phyloP scores from a whole-genome alignment of 805 yeast species.

The Debaryomyces hansenii region DNA sequence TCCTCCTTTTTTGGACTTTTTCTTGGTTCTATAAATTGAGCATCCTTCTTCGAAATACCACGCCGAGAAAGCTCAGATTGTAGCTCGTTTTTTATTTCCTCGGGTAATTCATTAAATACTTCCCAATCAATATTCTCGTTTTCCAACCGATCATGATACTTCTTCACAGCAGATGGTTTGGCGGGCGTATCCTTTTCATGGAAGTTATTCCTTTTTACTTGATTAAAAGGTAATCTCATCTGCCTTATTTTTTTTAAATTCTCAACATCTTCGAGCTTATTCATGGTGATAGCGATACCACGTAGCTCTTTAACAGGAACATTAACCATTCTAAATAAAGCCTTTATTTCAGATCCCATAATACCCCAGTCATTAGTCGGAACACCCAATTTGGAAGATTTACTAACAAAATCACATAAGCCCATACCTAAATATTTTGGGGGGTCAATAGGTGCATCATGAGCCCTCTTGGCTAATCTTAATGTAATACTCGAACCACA shows the following conservation, averaged over 20 bases:
- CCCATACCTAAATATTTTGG: conserved; percentile 88
- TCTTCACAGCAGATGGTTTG: background rate
- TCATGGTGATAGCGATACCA: conserved; percentile 74
- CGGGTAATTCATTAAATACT: conserved; percentile 65
- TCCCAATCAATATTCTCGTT: conserved; percentile 54
- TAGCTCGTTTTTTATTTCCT: conserved; percentile 63
- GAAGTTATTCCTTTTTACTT: background rate
- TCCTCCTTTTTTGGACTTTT: background rate
- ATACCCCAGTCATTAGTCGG: conserved; percentile 61
- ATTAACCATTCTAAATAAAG: conserved; percentile 53
- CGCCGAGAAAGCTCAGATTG: conserved; percentile 51
- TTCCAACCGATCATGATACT: background rate
- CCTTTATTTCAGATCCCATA: conserved; percentile 59
- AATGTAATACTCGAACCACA: conserved; percentile 61
- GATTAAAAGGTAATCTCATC: conserved; percentile 19
- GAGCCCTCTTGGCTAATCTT: conserved; percentile 63
- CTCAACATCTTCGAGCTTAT: conserved; percentile 49
- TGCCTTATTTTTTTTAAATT: conserved; percentile 19
- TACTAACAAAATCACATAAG: conserved; percentile 61
- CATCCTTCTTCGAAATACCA: conserved; percentile 17
- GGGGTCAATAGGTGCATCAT: conserved; percentile 70
- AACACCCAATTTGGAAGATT: conserved; percentile 58
- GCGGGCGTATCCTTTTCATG: background rate
- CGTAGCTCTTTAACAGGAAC: conserved; percentile 69
- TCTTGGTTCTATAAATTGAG: background rate